phyloP scores from a whole-genome alignment of 2,329 filamentous ascomycete species.

The Hymenoscyphus repandus region DNA sequence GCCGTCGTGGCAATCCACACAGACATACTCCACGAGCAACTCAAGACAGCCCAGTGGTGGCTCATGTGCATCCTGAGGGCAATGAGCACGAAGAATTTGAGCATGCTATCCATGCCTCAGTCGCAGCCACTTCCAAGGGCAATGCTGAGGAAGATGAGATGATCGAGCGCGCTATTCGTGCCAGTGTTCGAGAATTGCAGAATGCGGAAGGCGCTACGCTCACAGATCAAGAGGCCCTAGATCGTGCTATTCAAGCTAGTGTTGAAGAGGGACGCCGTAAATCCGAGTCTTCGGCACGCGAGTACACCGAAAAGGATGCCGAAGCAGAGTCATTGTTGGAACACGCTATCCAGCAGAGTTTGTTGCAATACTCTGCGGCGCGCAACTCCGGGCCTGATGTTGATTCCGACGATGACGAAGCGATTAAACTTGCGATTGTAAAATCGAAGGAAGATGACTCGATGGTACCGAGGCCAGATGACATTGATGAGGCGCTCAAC shows the following conservation, averaged over 20 bases:
- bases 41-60: slow-evolving; percentile 8
- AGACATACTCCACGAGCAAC: slow-evolving; percentile 18
- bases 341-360: slow-evolving; percentile 49
- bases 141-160: slow-evolving; percentile 63
- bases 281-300: background rate
- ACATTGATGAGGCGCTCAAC: slow-evolving; percentile 22
- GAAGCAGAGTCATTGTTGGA: slow-evolving; percentile 54
- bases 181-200: slow-evolving; percentile 59
- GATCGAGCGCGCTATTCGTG: slow-evolving; percentile 69
- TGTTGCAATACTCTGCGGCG: slow-evolving; percentile 26
- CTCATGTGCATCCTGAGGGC: background rate
- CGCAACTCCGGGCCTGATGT: slow-evolving; percentile 14
- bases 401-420: slow-evolving; percentile 31
- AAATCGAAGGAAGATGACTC: slow-evolving; percentile 31
- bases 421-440: slow-evolving; percentile 38
- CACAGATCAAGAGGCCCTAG: slow-evolving; percentile 37
- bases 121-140: slow-evolving; percentile 65
- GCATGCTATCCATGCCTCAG: slow-evolving; percentile 63
- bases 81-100: slow-evolving; percentile 59
- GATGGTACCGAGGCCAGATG: background rate
- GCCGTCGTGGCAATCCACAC: slow-evolving; percentile 17
- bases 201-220: slow-evolving; percentile 25
- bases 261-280: slow-evolving; percentile 37
- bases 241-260: slow-evolving; percentile 45
- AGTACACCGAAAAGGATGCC: slow-evolving; percentile 37